Percentiles rank a stretch among this genome's conserved stretches.
phyloP scores from a whole-genome alignment of 192 early-diverging fungal genomes.

The Lobosporangium transversale region DNA sequence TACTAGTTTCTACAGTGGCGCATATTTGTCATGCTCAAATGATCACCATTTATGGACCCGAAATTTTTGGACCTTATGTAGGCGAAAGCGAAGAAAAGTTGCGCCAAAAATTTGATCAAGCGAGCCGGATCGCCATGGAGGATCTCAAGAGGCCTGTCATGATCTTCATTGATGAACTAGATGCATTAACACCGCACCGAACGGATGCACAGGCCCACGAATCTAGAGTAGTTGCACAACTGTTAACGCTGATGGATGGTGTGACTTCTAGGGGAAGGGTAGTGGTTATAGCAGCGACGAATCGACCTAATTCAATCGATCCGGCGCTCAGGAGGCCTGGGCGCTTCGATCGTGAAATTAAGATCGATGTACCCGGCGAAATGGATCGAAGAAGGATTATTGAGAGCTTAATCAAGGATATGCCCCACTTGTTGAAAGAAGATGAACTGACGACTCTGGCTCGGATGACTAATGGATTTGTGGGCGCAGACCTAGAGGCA shows the following conservation, averaged over 20 bases:
- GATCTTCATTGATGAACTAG: conserved; percentile 97
- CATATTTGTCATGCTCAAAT: conserved; percentile 72
- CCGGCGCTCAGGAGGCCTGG: conserved; percentile 85
- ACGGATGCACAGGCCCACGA: conserved; percentile 69
- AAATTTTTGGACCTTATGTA: conserved; percentile 82
- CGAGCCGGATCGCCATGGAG: conserved; percentile 54
- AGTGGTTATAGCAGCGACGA: conserved; percentile 89
- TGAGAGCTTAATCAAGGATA: conserved; percentile 58
- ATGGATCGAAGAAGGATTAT: conserved; percentile 72
- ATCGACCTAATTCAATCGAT: conserved; percentile 87
- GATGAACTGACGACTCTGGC: conserved; percentile 56
- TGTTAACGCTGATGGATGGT: conserved; percentile 93
- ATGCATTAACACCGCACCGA: conserved; percentile 78
- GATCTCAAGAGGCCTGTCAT: conserved; percentile 66
- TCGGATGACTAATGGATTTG: conserved; percentile 86
- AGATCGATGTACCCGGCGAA: conserved; percentile 80
- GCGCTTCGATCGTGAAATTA: conserved; percentile 87
- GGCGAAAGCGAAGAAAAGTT: conserved; percentile 91
- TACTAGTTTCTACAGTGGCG: conserved; percentile 78
- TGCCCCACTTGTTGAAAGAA: conserved; percentile 54
- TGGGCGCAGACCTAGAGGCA: conserved; percentile 91
- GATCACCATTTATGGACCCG: conserved; percentile 82
- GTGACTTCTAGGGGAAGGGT: conserved; percentile 68
- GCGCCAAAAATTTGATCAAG: conserved; percentile 75
- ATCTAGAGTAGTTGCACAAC: conserved; percentile 85